Percentiles rank a stretch among this genome's conserved stretches.
Conservation (phyloP, 768 basidiomycete species). For the Coprinellus aureogranulatus region DNA sequence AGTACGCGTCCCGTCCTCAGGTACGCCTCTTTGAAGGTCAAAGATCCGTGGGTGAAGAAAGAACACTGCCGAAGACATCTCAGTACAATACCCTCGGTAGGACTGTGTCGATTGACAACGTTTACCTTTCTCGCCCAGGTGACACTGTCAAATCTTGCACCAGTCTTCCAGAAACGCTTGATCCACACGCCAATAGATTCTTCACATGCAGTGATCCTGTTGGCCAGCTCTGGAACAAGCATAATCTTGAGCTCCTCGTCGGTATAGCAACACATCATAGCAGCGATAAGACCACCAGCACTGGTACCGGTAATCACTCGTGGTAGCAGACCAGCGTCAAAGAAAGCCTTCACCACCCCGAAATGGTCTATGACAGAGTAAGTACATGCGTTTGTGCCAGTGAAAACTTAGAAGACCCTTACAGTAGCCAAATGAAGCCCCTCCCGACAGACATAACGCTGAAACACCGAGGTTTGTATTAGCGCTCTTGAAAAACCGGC, state of each 20-base stretch:
- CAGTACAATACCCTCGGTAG: not conserved
- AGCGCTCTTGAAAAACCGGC: conserved; percentile 83
- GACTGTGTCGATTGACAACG: not conserved
- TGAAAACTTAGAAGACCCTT: conserved; percentile 24
- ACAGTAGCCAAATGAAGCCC: conserved; percentile 95
- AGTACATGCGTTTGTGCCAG: not conserved
- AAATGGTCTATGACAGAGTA: conserved; percentile 60
- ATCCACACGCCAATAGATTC: conserved; percentile 73
- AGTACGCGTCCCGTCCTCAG: conserved; percentile 88
- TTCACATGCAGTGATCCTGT: conserved; percentile 78
- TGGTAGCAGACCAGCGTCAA: conserved; percentile 83
- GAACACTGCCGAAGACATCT: conserved; percentile 47
- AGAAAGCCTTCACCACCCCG: conserved; percentile 88
- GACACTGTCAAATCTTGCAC: conserved; percentile 92
- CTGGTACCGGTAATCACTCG: conserved; percentile 93
- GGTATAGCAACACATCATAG: conserved; percentile 81
- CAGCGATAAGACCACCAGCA: conserved; percentile 81
- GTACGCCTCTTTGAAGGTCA: conserved; percentile 96
- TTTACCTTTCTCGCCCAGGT: conserved; percentile 86
- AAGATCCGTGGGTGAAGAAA: conserved; percentile 90
- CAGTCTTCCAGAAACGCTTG: conserved; percentile 75
- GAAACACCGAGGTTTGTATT: conserved; percentile 86
- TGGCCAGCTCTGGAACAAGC: conserved; percentile 79
- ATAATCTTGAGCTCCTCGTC: conserved; percentile 80
- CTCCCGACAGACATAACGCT: conserved; percentile 93